Evolutionary conservation across 352 stramenopile genomes (phyloP), one percentile per base, ranked within the genome.

Genomic region (Phytopythium aichiense): DNA sequence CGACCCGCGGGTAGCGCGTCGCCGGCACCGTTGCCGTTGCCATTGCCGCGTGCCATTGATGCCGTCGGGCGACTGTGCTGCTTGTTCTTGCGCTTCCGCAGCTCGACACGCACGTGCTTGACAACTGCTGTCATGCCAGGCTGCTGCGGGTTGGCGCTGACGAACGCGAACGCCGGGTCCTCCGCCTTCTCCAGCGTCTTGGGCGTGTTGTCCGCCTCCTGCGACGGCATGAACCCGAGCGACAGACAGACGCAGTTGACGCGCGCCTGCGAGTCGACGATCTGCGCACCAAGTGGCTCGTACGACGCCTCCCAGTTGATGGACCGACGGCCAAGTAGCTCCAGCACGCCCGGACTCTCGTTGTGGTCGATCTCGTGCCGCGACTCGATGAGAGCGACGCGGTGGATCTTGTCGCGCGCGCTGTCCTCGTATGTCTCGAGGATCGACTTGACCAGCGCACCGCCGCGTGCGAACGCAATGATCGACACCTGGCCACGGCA

Each of bases 281-380:
- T 92, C 58, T 96, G 87, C 43, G 77, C 84, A 53, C 85, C 87
- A 59, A 93, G 82, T 5, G 86, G 72, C 61, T 94, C 85, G 28
- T 84, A 89, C n/a, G 77, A 92, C 11, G 85, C 81, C 49, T 95
- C 87, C 87, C 87, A 95, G 61, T 95, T 93, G 64, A 95, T 94
- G 31, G 87, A 89, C 51, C 87, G 80, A n/a, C 84, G 80, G 28
- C 85, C 87, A 45, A 95, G 79, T 35, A 95, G 69, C 61, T 94
- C 87, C 23, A 90, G 70, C 38, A 95, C 86, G 18, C 81, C 80
- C 31, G 81, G 78, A 40, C 77, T 89, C 66, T 92, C 84, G 22
- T 81, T 88, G 43, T 83, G 73, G 55, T 94, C 81, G 37, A 96
- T 94, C 64, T 92, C 81, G 58, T 96, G 87, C 68, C 92, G 92